These are phyloP conservation scores for Saccharomyces hybrid DNA, from an alignment of 1,139 yeast genomes.

Conservation along the genomic window DNA sequence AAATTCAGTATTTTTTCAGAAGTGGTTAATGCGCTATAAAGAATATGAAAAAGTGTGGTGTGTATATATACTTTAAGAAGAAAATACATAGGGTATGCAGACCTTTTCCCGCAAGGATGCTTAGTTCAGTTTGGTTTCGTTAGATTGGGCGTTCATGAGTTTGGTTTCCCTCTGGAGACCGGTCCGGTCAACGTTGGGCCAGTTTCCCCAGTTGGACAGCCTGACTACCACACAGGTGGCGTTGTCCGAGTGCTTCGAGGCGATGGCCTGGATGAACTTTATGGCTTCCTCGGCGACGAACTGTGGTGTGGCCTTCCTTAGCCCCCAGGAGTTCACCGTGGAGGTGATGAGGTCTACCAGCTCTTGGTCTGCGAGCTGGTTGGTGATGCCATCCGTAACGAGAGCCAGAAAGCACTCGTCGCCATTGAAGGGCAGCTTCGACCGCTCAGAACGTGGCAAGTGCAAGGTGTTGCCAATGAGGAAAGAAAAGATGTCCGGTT, in stretches of 20 bases:
- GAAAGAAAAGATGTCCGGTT: conserved; percentile 74
- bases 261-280: conserved; percentile 74
- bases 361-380: conserved; percentile 79
- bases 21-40: background rate
- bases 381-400: conserved; percentile 83
- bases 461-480: conserved; percentile 30
- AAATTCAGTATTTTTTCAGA: background rate
- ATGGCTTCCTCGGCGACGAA: conserved; percentile 79
- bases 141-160: conserved; percentile 34
- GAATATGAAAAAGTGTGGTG: background rate
- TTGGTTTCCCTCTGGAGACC: conserved; percentile 73
- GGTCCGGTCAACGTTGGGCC: conserved; percentile 80
- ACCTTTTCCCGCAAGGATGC: background rate
- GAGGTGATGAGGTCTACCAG: conserved; percentile 76
- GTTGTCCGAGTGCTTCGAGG: conserved; percentile 73
- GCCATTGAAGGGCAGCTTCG: conserved; percentile 49
- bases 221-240: conserved; percentile 82
- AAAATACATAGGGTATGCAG: background rate
- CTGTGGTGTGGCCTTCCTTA: conserved; percentile 72
- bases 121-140: background rate
- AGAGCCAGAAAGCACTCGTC: conserved; percentile 75
- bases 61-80: background rate
- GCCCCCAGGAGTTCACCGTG: conserved; percentile 60
- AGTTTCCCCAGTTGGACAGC: conserved; percentile 85
- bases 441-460: conserved; percentile 30